A percentile compares a stretch with the other conserved stretches of the same genome.
Evolutionary conservation across 768 basidiomycete species (phyloP).

Genomic region (Pseudohyphozyma bogoriensis): DNA sequence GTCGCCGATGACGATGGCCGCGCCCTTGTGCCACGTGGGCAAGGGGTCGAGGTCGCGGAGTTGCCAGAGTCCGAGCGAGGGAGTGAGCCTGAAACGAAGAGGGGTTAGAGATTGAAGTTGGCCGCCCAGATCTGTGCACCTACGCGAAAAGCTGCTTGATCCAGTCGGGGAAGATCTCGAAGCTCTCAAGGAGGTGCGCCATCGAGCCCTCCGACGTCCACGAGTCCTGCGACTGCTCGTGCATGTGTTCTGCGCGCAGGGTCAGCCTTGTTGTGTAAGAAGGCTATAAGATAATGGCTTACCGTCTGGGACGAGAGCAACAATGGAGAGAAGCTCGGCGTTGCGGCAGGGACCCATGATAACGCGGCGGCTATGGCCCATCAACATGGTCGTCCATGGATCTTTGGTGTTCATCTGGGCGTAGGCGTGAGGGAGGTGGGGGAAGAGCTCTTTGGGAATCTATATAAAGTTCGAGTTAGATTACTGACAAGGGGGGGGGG

Average conservation of each 20-base stretch:
- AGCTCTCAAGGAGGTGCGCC: slow-evolving; percentile 1
- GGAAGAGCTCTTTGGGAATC: slow-evolving; percentile 3
- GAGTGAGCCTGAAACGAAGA: slow-evolving; percentile 5
- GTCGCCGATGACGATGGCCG: slow-evolving; percentile 25
- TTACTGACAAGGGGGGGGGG: not conserved
- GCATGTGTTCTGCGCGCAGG: not conserved
- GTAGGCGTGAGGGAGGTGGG: slow-evolving; percentile 11
- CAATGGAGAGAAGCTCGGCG: not conserved
- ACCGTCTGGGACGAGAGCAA: slow-evolving; percentile 18
- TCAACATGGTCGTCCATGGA: slow-evolving; percentile 2
- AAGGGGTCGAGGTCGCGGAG: slow-evolving; percentile 29
- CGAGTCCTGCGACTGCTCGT: slow-evolving; percentile 5
- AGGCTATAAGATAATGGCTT: not conserved
- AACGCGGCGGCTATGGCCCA: not conserved
- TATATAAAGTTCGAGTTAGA: slow-evolving; percentile 1
- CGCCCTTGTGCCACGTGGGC: slow-evolving; percentile 21
- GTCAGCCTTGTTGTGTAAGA: not conserved
- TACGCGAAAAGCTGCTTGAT: too few species aligned
- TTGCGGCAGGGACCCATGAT: slow-evolving; percentile 4
- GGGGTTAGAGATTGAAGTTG: not conserved
- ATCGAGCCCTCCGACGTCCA: slow-evolving; percentile 14
- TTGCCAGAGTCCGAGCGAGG: slow-evolving; percentile 25
- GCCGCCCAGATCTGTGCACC: not conserved
- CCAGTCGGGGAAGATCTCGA: not conserved
- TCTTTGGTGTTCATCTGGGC: slow-evolving; percentile 12